Conservation (phyloP, 2,329 filamentous ascomycete species). For the Stachybotrys chartarum region DNA sequence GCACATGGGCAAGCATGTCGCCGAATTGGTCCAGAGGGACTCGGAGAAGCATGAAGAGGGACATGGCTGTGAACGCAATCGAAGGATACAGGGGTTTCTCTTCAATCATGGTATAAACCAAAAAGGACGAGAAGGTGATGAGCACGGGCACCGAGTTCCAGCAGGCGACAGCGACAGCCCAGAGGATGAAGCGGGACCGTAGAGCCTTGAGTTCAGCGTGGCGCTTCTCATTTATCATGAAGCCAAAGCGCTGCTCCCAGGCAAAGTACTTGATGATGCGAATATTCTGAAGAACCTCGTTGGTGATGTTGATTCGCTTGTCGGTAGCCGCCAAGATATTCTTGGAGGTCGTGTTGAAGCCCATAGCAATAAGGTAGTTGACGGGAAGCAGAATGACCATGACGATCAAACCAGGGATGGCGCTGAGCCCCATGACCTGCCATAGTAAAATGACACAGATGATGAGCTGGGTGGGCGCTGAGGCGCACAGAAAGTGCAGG, state of each 20-base stretch:
- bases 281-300: conserved; percentile 95
- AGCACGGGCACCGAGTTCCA: conserved; percentile 95
- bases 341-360: conserved; percentile 82
- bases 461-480: conserved; percentile 80
- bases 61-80: conserved; percentile 91
- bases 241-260: conserved; percentile 88
- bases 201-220: conserved; percentile 69
- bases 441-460: conserved; percentile 80
- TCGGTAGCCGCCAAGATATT: conserved; percentile 89
- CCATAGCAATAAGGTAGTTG: conserved; percentile 82
- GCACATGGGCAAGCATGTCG: conserved; percentile 97
- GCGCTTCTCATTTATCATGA: conserved; percentile 84
- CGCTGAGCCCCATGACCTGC: conserved; percentile 83
- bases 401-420: conserved; percentile 84
- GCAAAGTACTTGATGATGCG: conserved; percentile 99
- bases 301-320: conserved; percentile 91
- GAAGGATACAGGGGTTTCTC: conserved; percentile 85
- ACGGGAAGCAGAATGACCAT: conserved; percentile 85
- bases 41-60: conserved; percentile 87
- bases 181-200: conserved; percentile 78
- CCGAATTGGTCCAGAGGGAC: conserved; percentile 92
- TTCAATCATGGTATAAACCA: conserved; percentile 87
- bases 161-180: conserved; percentile 84
- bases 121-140: conserved; percentile 94
- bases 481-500: conserved; percentile 89